phyloP scores from a whole-genome alignment of 495 filamentous ascomycete genomes.

The Hyaloscypha variabilis region DNA sequence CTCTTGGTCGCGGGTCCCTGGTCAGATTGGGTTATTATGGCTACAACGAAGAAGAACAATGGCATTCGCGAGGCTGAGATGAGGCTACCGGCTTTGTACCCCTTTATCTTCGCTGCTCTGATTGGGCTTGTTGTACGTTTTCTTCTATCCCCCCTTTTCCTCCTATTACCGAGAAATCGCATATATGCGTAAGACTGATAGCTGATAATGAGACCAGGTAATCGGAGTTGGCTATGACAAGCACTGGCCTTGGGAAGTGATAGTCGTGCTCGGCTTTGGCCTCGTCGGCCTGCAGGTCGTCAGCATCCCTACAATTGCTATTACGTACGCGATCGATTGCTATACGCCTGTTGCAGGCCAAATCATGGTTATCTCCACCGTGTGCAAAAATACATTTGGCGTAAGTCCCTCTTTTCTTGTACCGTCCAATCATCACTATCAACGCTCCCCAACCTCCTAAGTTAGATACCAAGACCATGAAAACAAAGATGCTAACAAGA shows the following conservation, averaged over 20 bases:
- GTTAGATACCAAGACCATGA: no score
- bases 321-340: slow-evolving; percentile 60
- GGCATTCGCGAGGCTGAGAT: slow-evolving; percentile 58
- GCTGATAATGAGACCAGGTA: no score
- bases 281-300: slow-evolving; percentile 55
- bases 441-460: no score
- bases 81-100: slow-evolving; percentile 56
- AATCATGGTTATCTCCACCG: slow-evolving; percentile 62
- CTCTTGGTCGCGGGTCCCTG: slow-evolving; percentile 50
- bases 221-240: slow-evolving; percentile 58
- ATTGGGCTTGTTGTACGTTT: slow-evolving; percentile 54
- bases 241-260: slow-evolving; percentile 51
- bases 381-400: slow-evolving; percentile 62
- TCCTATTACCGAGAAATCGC: no score
- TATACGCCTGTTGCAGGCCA: slow-evolving; percentile 64
- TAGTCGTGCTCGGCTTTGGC: slow-evolving; percentile 49
- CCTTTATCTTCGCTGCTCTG: slow-evolving; percentile 57
- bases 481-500: no score
- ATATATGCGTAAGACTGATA: no score
- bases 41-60: slow-evolving; percentile 48
- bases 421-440: no score
- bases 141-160: no score
- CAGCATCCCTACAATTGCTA: slow-evolving; percentile 52
- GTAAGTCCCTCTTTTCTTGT: no score
- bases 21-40: slow-evolving; percentile 52